Evolutionary conservation across 179 eudicot species (phyloP).

Genomic region (Drosera spatulata): DNA sequence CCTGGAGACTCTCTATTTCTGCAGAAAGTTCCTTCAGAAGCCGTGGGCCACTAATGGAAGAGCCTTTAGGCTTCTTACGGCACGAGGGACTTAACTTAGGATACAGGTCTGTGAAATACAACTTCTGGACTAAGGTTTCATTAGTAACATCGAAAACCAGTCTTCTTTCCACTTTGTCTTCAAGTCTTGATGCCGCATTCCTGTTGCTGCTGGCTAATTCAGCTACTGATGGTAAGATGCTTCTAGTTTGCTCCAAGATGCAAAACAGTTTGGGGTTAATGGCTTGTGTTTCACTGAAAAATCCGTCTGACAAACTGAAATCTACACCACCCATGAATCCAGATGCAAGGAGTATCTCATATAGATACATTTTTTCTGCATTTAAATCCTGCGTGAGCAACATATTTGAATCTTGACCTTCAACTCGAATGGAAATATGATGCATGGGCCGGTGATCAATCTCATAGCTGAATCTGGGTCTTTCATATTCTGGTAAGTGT

Average conservation of each 20-base stretch:
- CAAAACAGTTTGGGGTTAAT: slow-evolving; percentile 21
- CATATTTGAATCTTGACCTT: not conserved
- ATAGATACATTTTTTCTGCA: slow-evolving; percentile 12
- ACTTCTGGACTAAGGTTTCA: slow-evolving; percentile 17
- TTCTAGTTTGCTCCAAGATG: slow-evolving; percentile 19
- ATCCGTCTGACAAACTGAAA: not conserved
- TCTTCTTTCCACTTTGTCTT: slow-evolving; percentile 11
- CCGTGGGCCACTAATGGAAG: slow-evolving; percentile 4
- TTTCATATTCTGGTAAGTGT: slow-evolving; percentile 4
- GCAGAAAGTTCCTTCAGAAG: slow-evolving; percentile 13
- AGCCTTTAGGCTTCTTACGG: not conserved
- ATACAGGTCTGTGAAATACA: slow-evolving; percentile 1
- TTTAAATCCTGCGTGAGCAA: slow-evolving; percentile 5
- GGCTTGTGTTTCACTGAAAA: slow-evolving; percentile 10
- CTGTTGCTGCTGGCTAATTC: slow-evolving; percentile 6
- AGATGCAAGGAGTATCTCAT: slow-evolving; percentile 17
- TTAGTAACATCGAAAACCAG: slow-evolving; percentile 26
- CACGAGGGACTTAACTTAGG: slow-evolving; percentile 4
- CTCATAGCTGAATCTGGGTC: slow-evolving; percentile 7
- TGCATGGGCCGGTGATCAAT: slow-evolving; percentile 10
- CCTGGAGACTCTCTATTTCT: slow-evolving; percentile 24
- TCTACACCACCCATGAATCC: slow-evolving; percentile 14
- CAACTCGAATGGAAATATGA: not conserved
- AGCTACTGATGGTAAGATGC: slow-evolving; percentile 6
- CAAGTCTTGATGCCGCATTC: slow-evolving; percentile 1